Evolutionary conservation across 2,329 filamentous ascomycete genomes (phyloP), one percentile per base, ranked within the genome.

Genomic region (Trichophyton mentagrophytes): DNA sequence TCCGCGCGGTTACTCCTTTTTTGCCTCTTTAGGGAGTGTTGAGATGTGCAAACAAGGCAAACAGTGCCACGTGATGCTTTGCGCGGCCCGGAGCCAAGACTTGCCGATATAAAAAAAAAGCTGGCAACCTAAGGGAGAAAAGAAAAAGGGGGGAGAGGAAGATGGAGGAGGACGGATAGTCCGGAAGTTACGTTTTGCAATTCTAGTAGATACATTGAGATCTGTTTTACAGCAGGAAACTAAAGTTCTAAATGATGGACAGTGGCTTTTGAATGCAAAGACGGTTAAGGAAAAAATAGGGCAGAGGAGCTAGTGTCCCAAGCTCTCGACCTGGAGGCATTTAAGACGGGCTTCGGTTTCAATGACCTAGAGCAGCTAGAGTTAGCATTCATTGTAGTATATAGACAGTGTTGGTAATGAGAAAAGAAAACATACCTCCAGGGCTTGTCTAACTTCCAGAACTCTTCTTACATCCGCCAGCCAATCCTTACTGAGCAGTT

Each of bases 401-500:
- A 42, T 36, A 57, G 13, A 44, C 27, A 2, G 51, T 36, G 40
- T 7, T 30, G 6, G 27, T 46, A 60, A 44, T 51, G 44, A 38
- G 46, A 61, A 33, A 11, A 57, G 40, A 57, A 36, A 62, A 65
- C 62, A 85, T 76, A 96, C 93, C 75, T 99, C 93, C 69, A 99
- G 80, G 69, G 93, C 93, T 78, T 99, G 93, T 76, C 89, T 86
- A 65, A 97, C 93, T 78, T 99, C 93, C 69, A 99, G 79, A 65
- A 95, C 89, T 77, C 90, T 88, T 72, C 93, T 85, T 64, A 90
- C 88, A 79, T 99, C 93, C 59, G 81, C 82, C 67, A 99, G 76
- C 93, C 93, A 99, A 74, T 99, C 93, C 70, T 88, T 85, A 75
- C 89, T 95, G 71, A 99, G 77, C 46, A 91, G 92, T 81, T 93